Base-by-base conservation (phyloP, 2,329 filamentous ascomycete genomes). In the Sarocladiaceae sp. region DNA sequence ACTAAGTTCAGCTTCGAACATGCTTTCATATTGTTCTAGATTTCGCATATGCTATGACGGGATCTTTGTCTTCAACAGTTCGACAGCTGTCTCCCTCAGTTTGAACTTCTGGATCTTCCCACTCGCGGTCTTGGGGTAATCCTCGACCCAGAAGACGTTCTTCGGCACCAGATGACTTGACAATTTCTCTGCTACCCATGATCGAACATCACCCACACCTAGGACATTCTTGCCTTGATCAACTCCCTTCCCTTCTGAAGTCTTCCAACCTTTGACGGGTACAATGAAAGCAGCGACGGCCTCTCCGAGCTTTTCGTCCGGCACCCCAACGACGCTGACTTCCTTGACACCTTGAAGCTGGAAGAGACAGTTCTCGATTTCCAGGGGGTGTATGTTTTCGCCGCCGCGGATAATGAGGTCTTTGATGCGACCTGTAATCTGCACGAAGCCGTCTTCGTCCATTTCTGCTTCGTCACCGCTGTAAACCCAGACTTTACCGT, bases 101-200 rank as follows among this genome's bases (percentile, higher is more conserved):
- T 87, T 93, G 66, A 88, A 97, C 73, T 97, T 97, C 72, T 96
- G 90, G 52, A 97, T 92, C 80, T 99, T 99, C 22, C 93, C 93
- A 66, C 90, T 96, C 5, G 91, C 88, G 31, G 94, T 99, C 79
- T 96, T 97, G 18, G 93, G 93, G 65, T 89, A 95, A n/a, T 84
- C 81, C 1, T 85, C 78, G 0, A 88, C 76, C 80, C 88, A 96
- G 65, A 96, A 96, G n/a, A 97, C 80, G 64, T 93, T 83, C 69
- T 88, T 94, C 0, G 93, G 93, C 50, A 89, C 89, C 64, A 97
- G 82, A 68, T 93, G 88, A 57, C 82, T 83, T 26, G 79, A 81
- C 56, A 97, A 67, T 48, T 77, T 81, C 53, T 76, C 71, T 46
- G 79, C 72, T 2, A 97, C 90, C 89, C 89, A 97, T 1, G 71